Conservation (phyloP, 2,329 filamentous ascomycete species). For the Arthrocladium fulminans region DNA sequence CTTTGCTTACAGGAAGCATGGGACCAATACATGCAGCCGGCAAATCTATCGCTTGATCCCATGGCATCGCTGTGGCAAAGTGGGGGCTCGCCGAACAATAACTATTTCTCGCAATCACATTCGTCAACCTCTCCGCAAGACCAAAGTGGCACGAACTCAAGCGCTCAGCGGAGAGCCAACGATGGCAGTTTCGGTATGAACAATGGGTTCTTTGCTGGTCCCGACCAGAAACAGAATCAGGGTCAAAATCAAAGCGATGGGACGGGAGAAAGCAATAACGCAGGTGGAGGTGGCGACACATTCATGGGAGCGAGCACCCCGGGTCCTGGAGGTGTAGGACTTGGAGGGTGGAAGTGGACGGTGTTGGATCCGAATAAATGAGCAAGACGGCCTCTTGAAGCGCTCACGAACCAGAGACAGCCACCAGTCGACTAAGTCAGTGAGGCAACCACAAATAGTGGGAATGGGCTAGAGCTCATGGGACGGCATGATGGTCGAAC, state of each 20-base stretch:
- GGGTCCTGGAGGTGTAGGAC: constrained; percentile 16
- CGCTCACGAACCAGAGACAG: too few species aligned
- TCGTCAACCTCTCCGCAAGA: constrained; percentile 15
- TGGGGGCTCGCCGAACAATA: constrained; percentile 17
- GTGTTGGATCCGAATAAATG: constrained; percentile 18
- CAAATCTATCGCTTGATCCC: constrained; percentile 40
- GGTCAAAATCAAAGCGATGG: constrained; percentile 13
- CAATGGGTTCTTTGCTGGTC: neutral
- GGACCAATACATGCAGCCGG: constrained; percentile 56
- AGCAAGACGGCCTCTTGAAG: neutral
- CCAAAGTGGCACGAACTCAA: constrained; percentile 11
- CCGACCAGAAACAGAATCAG: constrained; percentile 11
- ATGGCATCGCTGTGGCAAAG: constrained; percentile 31
- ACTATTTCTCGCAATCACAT: constrained; percentile 10
- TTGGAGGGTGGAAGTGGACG: constrained; percentile 22
- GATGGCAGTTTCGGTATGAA: constrained; percentile 6
- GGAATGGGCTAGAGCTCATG: too few species aligned
- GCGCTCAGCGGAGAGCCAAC: constrained; percentile 6
- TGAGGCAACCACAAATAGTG: too few species aligned
- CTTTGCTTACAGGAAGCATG: constrained; percentile 50
- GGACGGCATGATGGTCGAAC: too few species aligned
- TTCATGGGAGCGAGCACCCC: constrained; percentile 23
- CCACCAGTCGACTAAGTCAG: too few species aligned
- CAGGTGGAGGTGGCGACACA: constrained; percentile 19
- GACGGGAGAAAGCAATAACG: constrained; percentile 8